These are phyloP conservation scores for Naematelia aurantialba DNA, from an alignment of 768 basidiomycete species.

Conservation along the genomic window DNA sequence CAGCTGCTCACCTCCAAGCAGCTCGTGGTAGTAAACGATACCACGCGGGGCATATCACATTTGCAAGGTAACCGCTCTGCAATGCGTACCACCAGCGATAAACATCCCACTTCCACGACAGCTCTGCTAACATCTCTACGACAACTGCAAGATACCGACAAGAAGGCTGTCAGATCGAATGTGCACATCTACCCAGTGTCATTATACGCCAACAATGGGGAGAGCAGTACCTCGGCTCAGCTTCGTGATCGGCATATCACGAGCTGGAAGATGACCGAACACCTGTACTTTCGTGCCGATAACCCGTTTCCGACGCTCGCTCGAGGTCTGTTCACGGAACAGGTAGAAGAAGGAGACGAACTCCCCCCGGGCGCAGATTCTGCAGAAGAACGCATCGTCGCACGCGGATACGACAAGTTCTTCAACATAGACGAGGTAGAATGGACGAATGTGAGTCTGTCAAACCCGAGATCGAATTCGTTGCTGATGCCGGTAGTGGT, in stretches of 20 bases:
- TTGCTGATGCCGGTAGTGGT: slow-evolving; percentile 61
- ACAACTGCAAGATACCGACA: slow-evolving; percentile 25
- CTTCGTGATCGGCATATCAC: slow-evolving; percentile 53
- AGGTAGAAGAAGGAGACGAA: slow-evolving; percentile 25
- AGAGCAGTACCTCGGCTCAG: neutral
- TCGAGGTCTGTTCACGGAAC: slow-evolving; percentile 74
- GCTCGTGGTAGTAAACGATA: too few species aligned
- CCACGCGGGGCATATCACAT: too few species aligned
- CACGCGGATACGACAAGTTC: slow-evolving; percentile 95
- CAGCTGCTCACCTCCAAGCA: too few species aligned
- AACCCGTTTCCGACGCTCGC: slow-evolving; percentile 94
- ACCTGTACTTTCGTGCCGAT: slow-evolving; percentile 83
- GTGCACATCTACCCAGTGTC: slow-evolving; percentile 40
- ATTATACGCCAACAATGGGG: slow-evolving; percentile 17
- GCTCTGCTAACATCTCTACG: slow-evolving; percentile 25
- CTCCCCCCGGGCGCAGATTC: slow-evolving; percentile 18
- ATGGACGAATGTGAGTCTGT: slow-evolving; percentile 75
- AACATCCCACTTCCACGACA: slow-evolving; percentile 27
- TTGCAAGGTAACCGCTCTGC: too few species aligned
- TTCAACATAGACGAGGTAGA: slow-evolving; percentile 96
- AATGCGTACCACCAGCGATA: slow-evolving; percentile 10
- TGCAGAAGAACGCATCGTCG: slow-evolving; percentile 60
- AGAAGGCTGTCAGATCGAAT: slow-evolving; percentile 38
- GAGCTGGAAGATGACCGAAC: slow-evolving; percentile 98
- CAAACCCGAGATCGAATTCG: neutral